These are phyloP conservation scores for Thraustochytrium sp. DNA, from an alignment of 352 stramenopile genomes.

Conservation along the genomic window DNA sequence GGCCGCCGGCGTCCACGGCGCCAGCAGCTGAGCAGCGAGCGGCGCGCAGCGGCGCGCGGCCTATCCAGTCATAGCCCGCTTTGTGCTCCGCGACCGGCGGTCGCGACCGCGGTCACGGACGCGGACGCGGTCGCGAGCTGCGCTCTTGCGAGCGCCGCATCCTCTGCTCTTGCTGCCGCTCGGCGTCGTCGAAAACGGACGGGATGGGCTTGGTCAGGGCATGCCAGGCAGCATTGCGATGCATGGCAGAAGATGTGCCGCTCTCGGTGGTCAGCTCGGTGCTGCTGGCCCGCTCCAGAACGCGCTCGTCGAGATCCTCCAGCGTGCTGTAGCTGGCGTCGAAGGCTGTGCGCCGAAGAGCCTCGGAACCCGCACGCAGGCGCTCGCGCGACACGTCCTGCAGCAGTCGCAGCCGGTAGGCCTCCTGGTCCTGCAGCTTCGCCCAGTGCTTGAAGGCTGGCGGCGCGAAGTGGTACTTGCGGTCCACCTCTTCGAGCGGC, in stretches of 20 bases:
- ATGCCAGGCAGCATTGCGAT: background rate
- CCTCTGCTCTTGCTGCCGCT: no score
- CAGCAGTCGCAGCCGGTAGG: background rate
- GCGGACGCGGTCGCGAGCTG: no score
- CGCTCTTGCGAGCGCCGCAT: no score
- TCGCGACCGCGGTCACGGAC: no score
- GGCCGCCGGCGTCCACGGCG: no score
- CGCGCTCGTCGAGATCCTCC: no score
- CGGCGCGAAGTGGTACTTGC: background rate
- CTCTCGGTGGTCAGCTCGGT: background rate
- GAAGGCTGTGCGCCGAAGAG: background rate
- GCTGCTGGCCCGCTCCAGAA: background rate
- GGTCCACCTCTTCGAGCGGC: slow-evolving; percentile 1
- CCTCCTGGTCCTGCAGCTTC: background rate
- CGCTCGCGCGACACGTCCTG: background rate
- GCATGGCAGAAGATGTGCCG: background rate
- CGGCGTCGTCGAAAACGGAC: background rate
- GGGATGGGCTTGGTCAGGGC: background rate
- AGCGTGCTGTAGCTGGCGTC: no score
- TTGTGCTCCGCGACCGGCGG: no score
- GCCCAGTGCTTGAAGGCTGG: slow-evolving; percentile 5
- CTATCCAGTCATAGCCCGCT: no score
- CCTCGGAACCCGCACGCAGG: background rate
- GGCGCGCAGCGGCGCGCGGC: no score
- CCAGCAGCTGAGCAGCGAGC: no score